phyloP scores from a whole-genome alignment of 495 filamentous ascomycete genomes.

The Tuber microsphaerosporum region DNA sequence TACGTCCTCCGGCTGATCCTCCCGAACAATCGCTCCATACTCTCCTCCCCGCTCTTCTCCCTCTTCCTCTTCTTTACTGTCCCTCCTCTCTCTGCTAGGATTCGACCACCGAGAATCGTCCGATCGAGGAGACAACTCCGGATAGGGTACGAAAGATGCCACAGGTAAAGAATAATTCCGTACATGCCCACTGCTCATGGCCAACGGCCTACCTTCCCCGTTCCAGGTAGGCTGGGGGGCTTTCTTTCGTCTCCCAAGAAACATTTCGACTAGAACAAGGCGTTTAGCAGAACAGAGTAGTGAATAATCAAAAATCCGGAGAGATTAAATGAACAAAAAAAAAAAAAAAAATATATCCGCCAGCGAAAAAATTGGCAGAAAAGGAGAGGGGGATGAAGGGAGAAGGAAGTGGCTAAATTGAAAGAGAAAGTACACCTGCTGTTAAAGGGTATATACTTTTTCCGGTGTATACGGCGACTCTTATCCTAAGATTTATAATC shows the following conservation, averaged over 20 bases:
- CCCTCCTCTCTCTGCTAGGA: not conserved
- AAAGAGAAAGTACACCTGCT: not conserved
- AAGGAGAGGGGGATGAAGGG: not conserved
- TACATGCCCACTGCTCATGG: not conserved
- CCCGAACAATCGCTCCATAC: conserved; percentile 21
- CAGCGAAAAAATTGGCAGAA: not conserved
- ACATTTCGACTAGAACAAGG: not conserved
- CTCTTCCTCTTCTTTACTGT: not conserved
- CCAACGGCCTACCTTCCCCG: not conserved
- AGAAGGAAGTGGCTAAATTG: not conserved
- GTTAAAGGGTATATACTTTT: not conserved
- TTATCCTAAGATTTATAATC: too few species aligned
- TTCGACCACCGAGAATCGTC: not conserved
- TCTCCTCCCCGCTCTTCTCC: not conserved
- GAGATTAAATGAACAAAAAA: not conserved
- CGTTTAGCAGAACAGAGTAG: not conserved
- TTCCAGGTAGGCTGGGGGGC: not conserved
- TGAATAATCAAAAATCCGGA: not conserved
- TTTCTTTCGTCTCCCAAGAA: not conserved
- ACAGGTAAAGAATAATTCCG: not conserved
- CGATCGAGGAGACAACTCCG: not conserved
- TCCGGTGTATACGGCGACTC: too few species aligned
- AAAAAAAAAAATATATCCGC: not conserved
- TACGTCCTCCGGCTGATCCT: conserved; percentile 17
- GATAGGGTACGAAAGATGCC: not conserved